Conservation (phyloP, 139 green algal genomes). For the Chlorella sp. region DNA sequence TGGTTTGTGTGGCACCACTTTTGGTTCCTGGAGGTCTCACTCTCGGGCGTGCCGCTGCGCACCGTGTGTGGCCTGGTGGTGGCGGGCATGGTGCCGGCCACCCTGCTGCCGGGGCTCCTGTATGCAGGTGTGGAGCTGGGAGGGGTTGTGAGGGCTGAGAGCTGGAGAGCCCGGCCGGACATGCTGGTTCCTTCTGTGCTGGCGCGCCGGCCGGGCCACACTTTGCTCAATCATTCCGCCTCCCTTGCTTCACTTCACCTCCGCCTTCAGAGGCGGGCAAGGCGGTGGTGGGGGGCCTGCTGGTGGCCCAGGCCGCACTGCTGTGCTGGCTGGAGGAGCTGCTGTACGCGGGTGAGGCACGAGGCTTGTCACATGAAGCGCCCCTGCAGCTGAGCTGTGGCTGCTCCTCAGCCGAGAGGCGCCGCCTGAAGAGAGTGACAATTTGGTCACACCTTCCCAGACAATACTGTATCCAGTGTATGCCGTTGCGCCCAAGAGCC, state of each 20-base stretch:
- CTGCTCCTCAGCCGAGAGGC: no score
- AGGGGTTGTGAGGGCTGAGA: background rate
- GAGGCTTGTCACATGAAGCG: no score
- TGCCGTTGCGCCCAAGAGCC: no score
- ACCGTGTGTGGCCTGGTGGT: conserved; percentile 75
- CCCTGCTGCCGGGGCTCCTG: conserved; percentile 80
- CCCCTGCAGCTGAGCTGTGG: no score
- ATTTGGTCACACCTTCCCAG: no score
- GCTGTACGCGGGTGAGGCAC: conserved; percentile 55
- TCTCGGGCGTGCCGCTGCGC: conserved; percentile 71
- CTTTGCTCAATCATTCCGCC: no score
- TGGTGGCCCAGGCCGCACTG: conserved; percentile 73
- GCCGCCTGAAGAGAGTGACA: no score
- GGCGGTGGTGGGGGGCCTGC: conserved; percentile 24
- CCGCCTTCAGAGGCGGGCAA: background rate
- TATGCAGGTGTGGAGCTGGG: background rate
- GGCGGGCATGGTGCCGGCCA: conserved; percentile 68
- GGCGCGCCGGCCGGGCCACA: no score
- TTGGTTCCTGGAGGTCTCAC: conserved; percentile 80
- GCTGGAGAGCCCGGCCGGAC: no score
- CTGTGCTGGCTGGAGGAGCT: conserved; percentile 80
- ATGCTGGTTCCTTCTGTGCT: no score
- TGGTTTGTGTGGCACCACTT: conserved; percentile 87
- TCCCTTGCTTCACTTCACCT: no score
- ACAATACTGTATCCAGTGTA: no score